These are phyloP conservation scores for Sarocladiaceae sp. DNA, from an alignment of 2,329 filamentous ascomycete species.

Conservation along the genomic window DNA sequence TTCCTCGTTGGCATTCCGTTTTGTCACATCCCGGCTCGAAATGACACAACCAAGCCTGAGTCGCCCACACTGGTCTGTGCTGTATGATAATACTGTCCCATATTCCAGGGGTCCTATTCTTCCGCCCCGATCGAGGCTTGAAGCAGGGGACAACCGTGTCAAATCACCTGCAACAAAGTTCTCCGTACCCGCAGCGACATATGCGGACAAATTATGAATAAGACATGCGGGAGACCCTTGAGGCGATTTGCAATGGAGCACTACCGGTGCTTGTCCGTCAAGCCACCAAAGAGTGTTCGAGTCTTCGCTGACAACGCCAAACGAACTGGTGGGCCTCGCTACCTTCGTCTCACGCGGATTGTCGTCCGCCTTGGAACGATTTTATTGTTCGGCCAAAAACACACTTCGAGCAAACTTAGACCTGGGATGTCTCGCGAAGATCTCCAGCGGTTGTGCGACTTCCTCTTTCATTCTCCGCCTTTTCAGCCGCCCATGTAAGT, in stretches of 20 bases:
- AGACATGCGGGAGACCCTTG: too few species aligned
- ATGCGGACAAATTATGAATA: too few species aligned
- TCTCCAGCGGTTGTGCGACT: not conserved
- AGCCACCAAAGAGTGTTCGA: not conserved
- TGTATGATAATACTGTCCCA: not conserved
- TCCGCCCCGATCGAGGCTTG: not conserved
- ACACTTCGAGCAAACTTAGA: not conserved
- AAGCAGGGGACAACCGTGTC: not conserved
- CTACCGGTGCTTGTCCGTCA: too few species aligned
- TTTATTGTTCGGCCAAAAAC: not conserved
- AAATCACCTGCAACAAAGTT: not conserved
- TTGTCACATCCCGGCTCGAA: not conserved
- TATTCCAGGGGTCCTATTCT: constrained; percentile 3
- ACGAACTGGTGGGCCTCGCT: too few species aligned
- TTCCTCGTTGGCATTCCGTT: not conserved
- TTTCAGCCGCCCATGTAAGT: constrained; percentile 8
- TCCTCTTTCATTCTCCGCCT: constrained; percentile 8
- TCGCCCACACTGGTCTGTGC: constrained; percentile 1
- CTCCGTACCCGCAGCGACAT: too few species aligned
- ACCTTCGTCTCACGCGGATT: not conserved
- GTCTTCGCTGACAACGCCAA: not conserved
- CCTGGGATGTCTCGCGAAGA: not conserved
- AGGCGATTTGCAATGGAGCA: too few species aligned
- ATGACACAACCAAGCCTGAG: constrained; percentile 3
- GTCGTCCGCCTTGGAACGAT: not conserved